A percentile compares a stretch with the other conserved stretches of the same genome.
Evolutionary conservation across 306 rosid species (phyloP).

Genomic region (Albizia julibrissin): DNA sequence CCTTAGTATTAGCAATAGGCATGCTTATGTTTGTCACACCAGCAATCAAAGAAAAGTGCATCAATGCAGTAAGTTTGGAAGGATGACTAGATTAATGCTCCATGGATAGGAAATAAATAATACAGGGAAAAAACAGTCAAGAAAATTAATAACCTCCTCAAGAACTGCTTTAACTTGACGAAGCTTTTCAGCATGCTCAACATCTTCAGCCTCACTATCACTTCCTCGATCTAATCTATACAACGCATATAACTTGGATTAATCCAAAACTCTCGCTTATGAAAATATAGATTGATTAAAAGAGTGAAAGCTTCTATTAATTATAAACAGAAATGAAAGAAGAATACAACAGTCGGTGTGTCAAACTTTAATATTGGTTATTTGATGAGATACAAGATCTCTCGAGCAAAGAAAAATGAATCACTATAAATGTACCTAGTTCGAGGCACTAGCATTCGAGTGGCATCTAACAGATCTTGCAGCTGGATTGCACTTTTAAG

Average conservation of each 20-base stretch:
- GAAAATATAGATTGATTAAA: conserved; percentile 19
- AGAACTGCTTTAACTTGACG: conserved; percentile 99
- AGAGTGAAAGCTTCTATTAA: conserved; percentile 17
- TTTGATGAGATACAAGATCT: not conserved
- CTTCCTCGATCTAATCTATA: conserved; percentile 83
- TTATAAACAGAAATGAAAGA: conserved; percentile 8
- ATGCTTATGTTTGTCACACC: not conserved
- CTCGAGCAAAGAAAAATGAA: not conserved
- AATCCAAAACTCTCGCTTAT: conserved; percentile 28
- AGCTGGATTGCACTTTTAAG: conserved; percentile 95
- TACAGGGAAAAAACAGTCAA: conserved; percentile 28
- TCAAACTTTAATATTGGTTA: not conserved
- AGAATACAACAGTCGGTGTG: not conserved
- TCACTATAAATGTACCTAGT: conserved; percentile 55
- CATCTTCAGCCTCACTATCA: conserved; percentile 93
- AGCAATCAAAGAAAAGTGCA: not conserved
- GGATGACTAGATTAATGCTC: conserved; percentile 15
- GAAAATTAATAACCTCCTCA: conserved; percentile 74
- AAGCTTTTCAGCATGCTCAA: conserved; percentile 97
- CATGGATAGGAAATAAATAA: conserved; percentile 14
- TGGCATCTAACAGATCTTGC: conserved; percentile 97
- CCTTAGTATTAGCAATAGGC: conserved; percentile 11
- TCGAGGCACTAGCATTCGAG: conserved; percentile 93
- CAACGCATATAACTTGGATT: conserved; percentile 31
- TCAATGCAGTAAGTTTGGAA: conserved; percentile 15